phyloP scores from a whole-genome alignment of 495 filamentous ascomycete genomes.

The Letharia columbiana region DNA sequence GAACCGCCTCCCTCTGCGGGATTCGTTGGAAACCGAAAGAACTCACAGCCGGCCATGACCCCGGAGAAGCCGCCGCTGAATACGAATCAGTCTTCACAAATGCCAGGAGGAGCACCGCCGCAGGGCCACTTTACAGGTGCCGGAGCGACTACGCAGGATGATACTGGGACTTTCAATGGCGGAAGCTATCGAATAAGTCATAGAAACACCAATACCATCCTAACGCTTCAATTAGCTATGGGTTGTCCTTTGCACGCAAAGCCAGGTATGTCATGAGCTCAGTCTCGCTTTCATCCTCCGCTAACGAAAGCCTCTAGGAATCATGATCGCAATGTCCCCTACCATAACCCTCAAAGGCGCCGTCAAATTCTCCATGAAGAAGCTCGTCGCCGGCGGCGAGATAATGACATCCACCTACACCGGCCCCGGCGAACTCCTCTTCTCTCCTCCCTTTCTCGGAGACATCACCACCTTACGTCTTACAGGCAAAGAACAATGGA shows the following conservation, averaged over 20 bases:
- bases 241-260: constrained; percentile 76
- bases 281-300: neutral
- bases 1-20: constrained; percentile 24
- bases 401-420: constrained; percentile 75
- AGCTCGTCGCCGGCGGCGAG: constrained; percentile 72
- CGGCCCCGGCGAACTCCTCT: constrained; percentile 81
- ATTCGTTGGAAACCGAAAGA: constrained; percentile 18
- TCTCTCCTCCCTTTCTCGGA: constrained; percentile 71
- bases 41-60: constrained; percentile 23
- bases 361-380: constrained; percentile 76
- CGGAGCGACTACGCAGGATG: constrained; percentile 49
- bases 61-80: constrained; percentile 23
- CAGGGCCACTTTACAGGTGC: constrained; percentile 53
- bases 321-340: constrained; percentile 93
- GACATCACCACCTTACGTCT: constrained; percentile 79
- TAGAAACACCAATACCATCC: constrained; percentile 77
- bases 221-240: constrained; percentile 83
- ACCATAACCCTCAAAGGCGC: constrained; percentile 73
- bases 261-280: constrained; percentile 50
- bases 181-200: constrained; percentile 91
- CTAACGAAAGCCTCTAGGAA: constrained; percentile 38
- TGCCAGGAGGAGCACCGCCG: constrained; percentile 41
- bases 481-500: constrained; percentile 62
- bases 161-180: constrained; percentile 90
- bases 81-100: constrained; percentile 23